phyloP scores from a whole-genome alignment of 176 grass and related monocot species.

The Ensete ventricosum region DNA sequence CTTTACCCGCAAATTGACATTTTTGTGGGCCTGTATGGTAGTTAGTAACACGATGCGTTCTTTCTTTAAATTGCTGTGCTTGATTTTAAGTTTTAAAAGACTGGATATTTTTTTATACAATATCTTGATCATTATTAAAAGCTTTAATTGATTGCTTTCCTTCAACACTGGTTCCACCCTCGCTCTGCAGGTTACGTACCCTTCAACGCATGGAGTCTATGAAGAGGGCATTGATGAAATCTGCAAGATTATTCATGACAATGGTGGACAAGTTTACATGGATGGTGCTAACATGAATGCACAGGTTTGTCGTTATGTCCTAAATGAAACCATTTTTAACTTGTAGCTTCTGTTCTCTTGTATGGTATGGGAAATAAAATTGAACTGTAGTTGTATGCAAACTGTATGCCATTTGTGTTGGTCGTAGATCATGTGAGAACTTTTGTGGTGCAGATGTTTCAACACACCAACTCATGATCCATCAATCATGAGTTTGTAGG shows the following conservation, averaged over 20 bases:
- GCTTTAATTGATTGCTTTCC: neutral
- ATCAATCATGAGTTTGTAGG: no score
- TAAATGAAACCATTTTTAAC: neutral
- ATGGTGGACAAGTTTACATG: conserved; percentile 98
- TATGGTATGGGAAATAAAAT: no score
- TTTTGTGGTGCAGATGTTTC: no score
- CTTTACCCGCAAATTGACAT: neutral
- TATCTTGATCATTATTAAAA: neutral
- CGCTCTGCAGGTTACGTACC: conserved; percentile 80
- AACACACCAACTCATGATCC: no score
- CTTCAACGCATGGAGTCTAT: conserved; percentile 98
- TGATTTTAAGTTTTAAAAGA: no score
- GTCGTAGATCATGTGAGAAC: no score
- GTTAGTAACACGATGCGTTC: neutral
- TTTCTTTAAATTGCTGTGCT: neutral
- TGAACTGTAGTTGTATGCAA: no score
- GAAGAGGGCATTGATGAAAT: conserved; percentile 99
- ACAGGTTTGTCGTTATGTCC: conserved; percentile 44
- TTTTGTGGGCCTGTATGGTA: neutral
- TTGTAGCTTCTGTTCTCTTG: neutral
- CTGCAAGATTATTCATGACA: conserved; percentile 96
- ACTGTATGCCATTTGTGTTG: no score
- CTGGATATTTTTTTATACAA: neutral
- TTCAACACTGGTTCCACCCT: conserved; percentile 12
- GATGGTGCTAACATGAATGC: conserved; percentile 99